Evolutionary conservation across 139 green algal species (phyloP), one percentile per base, ranked within the genome.

Genomic region (Coccomyxa sp.): DNA sequence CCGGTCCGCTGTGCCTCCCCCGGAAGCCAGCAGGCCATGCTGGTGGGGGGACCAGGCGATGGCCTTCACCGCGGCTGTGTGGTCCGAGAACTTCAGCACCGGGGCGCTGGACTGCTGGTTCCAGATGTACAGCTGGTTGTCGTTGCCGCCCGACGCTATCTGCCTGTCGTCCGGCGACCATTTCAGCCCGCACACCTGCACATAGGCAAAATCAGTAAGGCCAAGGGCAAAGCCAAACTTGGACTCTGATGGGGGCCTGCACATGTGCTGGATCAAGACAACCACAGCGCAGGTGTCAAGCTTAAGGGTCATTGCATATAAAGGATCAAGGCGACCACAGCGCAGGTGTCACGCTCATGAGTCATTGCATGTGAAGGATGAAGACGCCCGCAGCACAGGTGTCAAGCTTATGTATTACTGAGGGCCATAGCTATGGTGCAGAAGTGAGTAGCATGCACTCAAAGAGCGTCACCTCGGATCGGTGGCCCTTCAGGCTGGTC

Each of bases 1-100:
- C 69, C 95, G 84, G 85, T 99, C 96, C 8, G 95, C 96, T 8
- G 96, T 98, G 76, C 96, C 96, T n/a, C 95, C 96, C 4, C 96
- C 96, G 31, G 84, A 93, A 3, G 94, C 95, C 34, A 99, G 90
- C 80, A 99, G 82, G 39, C 96, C 93, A 75, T 98, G 95, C 86
- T 98, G 92, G 87, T 99, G 96, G 1, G 96, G 96, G 14, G 92
- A 97, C 96, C 96, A 99, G 0, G 95, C 92, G 68, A 99, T 97
- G 37, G 95, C 96, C 86, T 98, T 97, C 34, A 98, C 94, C 14
- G 93, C 94, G 0, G 93, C 93, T 2, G 80, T 82, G 86, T 98
- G 94, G 39, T 96, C 88, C 6, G 37, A 79, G 75, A 93, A 96
- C 8, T 86, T 81, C 50, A 93, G 76, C 70, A 93, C 24, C 0